phyloP scores from a whole-genome alignment of 1,284 basidiomycete species.

The Calocybe gambosa region DNA sequence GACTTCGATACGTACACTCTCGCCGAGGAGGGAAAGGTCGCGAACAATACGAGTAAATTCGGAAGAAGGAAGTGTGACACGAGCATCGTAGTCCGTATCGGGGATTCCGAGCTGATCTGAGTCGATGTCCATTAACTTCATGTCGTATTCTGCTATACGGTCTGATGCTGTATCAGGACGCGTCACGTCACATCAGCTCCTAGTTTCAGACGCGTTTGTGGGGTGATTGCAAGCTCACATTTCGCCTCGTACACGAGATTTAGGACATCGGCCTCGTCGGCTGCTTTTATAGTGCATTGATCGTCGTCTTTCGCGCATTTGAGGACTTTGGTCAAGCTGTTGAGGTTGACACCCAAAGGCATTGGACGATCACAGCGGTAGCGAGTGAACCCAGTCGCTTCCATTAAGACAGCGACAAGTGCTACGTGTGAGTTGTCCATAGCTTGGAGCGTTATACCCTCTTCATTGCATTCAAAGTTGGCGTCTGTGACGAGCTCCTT shows the following conservation, averaged over 20 bases:
- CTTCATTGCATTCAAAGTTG: conserved; percentile 97
- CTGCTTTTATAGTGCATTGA: conserved; percentile 85
- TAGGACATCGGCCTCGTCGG: conserved; percentile 88
- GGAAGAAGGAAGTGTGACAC: conserved; percentile 79
- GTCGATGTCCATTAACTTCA: conserved; percentile 99
- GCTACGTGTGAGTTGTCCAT: conserved; percentile 99
- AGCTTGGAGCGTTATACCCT: conserved; percentile 92
- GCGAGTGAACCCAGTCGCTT: conserved; percentile 74
- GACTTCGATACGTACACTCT: conserved; percentile 94
- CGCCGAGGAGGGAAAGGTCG: conserved; percentile 89
- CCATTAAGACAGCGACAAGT: conserved; percentile 81
- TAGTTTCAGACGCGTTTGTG: conserved; percentile 11
- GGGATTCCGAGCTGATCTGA: conserved; percentile 94
- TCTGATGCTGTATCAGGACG: conserved; percentile 63
- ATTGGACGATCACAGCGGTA: conserved; percentile 97
- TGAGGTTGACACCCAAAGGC: conserved; percentile 88
- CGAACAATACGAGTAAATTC: conserved; percentile 94
- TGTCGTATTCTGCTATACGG: conserved; percentile 95
- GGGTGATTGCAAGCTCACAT: conserved; percentile 46
- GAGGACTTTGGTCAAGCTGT: conserved; percentile 90
- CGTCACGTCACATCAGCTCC: conserved; percentile 8
- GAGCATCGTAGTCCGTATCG: conserved; percentile 97
- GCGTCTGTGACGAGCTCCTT: conserved; percentile 97
- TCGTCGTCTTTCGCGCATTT: conserved; percentile 98
- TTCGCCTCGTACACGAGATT: conserved; percentile 90